A percentile compares a stretch with the other conserved stretches of the same genome.
Conservation (phyloP, 2,329 filamentous ascomycete species). For the Hymenoscyphus fraxineus region DNA sequence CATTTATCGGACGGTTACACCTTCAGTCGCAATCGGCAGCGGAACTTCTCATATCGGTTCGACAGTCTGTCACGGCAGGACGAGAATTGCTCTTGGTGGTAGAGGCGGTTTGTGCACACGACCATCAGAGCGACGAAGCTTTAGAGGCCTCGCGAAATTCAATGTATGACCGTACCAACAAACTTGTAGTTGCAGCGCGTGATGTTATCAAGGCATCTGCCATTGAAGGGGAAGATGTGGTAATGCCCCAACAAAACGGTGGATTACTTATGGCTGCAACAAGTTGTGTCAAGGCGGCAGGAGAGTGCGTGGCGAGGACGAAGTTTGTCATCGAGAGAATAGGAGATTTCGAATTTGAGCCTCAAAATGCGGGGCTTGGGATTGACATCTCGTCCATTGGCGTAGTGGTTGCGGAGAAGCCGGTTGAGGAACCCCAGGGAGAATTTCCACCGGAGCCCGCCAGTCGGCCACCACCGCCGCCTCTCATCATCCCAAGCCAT, state of each 20-base stretch:
- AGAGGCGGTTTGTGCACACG: slow-evolving; percentile 77
- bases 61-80: slow-evolving; percentile 78
- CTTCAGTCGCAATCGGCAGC: slow-evolving; percentile 87
- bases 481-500: slow-evolving; percentile 45
- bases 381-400: slow-evolving; percentile 45
- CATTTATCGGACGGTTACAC: slow-evolving; percentile 86
- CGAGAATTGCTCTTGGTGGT: slow-evolving; percentile 75
- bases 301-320: slow-evolving; percentile 85
- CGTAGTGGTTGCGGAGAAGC: slow-evolving; percentile 30
- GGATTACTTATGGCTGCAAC: slow-evolving; percentile 76
- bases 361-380: slow-evolving; percentile 46
- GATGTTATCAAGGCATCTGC: slow-evolving; percentile 70
- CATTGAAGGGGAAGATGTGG: slow-evolving; percentile 66
- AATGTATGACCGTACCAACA: slow-evolving; percentile 76
- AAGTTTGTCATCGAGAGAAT: slow-evolving; percentile 82
- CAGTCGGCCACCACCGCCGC: slow-evolving; percentile 42
- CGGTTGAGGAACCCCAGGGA: slow-evolving; percentile 26
- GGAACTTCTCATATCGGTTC: slow-evolving; percentile 77
- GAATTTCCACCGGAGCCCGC: slow-evolving; percentile 31
- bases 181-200: slow-evolving; percentile 75
- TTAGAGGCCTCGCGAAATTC: slow-evolving; percentile 66
- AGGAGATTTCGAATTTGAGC: slow-evolving; percentile 81
- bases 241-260: slow-evolving; percentile 76
- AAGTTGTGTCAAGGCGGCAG: slow-evolving; percentile 81
- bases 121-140: slow-evolving; percentile 61